A percentile compares a stretch with the other conserved stretches of the same genome.
phyloP scores from a whole-genome alignment of 192 early-diverging fungal species.

The Backusella tuberculispora region DNA sequence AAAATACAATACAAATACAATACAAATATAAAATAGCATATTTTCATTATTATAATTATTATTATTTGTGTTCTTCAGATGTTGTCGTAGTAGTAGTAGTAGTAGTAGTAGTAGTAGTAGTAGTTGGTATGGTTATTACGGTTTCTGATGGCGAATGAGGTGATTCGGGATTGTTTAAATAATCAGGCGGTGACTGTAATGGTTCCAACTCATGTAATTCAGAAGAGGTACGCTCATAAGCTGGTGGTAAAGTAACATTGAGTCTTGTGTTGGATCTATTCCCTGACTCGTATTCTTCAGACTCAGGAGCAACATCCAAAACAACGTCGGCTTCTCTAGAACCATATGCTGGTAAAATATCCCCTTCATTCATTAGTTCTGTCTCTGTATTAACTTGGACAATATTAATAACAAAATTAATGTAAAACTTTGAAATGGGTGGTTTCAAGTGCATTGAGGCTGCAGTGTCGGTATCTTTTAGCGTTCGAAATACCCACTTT shows the following conservation, averaged over 20 bases:
- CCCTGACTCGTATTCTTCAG: not conserved
- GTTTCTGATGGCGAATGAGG: not conserved
- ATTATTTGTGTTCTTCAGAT: no score
- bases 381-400: slow-evolving; percentile 5
- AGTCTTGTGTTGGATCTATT: no score
- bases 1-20: no score
- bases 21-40: no score
- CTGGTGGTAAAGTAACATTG: not conserved
- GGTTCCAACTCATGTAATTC: slow-evolving; percentile 1
- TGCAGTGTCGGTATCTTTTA: slow-evolving; percentile 9
- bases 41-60: no score
- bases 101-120: not conserved
- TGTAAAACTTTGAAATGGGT: not conserved
- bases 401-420: slow-evolving; percentile 10
- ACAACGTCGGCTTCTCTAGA: slow-evolving; percentile 5
- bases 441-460: not conserved
- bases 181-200: slow-evolving; percentile 12
- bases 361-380: not conserved
- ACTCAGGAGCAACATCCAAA: not conserved
- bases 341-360: slow-evolving; percentile 20
- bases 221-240: not conserved
- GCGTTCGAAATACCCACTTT: slow-evolving; percentile 6
- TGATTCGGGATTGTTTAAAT: not conserved
- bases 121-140: not conserved
- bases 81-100: no score